Evolutionary conservation across 2,329 filamentous ascomycete genomes (phyloP), one percentile per base, ranked within the genome.

Genomic region (Curvularia sp.): DNA sequence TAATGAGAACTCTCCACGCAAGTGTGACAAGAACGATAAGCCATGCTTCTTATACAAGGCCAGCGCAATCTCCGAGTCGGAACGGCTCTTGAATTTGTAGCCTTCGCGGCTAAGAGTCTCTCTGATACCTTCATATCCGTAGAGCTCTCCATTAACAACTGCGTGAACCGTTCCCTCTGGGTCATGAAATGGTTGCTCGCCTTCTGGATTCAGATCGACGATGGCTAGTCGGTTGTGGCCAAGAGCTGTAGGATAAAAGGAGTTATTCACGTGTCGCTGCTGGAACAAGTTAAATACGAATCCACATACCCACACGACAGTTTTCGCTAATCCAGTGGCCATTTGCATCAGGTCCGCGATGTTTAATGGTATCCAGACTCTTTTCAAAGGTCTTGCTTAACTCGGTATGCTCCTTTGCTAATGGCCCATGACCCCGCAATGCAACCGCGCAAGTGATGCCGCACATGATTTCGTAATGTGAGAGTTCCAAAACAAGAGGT

Each of bases 111-210:
- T 74, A 1, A 76, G 58, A n/a, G 65, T 55, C 10, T 77, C 65
- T 6, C 82, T 78, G 12, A 84, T 76, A 10, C 71, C 64, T 49
- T 85, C 81, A 57, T 81, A 77, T 64, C 84, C 82, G 67, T 87
- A 87, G n/a, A 87, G 77, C 68, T 87, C 85, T 28, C 85, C 85
- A 57, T 85, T 86, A 24, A 87, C 82, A n/a, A 87, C 80, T 1
- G 83, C 84, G 66, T 86, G 84, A 18, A 87, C 55, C 5, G 44
- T 41, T 4, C 22, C 24, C 10, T 63, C 57, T 2, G 31, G 26
- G 48, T 65, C 62, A 48, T 71, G 69, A 35, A 73, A 67, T n/a
- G 70, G 69, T 22, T 72, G 71, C n/a, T 62, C 55, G 10, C 59
- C 69, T 41, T 64, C 58, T 6, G 65, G 62, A 28, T 56, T 61